These are phyloP conservation scores for Metrosideros polymorpha DNA, from an alignment of 441 rosid species.

Conservation along the genomic window DNA sequence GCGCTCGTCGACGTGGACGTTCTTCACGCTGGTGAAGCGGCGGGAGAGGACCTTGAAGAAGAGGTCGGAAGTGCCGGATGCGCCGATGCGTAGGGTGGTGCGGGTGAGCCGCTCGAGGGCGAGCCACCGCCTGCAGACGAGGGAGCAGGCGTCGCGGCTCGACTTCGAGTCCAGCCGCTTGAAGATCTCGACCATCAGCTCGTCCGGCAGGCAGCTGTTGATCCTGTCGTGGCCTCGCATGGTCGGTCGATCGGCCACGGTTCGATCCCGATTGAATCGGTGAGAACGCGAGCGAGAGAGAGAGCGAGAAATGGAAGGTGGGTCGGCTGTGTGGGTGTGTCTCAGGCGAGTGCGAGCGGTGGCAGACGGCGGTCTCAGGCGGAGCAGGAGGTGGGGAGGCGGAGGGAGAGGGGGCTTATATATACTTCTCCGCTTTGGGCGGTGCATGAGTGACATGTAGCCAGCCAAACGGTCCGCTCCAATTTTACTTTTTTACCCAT, in stretches of 20 bases:
- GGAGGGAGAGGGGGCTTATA: background rate
- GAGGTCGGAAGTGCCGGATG: conserved; percentile 54
- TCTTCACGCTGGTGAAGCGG: conserved; percentile 53
- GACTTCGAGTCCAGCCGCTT: conserved; percentile 50
- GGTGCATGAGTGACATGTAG: background rate
- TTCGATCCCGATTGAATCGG: background rate
- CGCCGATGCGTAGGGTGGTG: conserved; percentile 70
- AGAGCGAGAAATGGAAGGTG: background rate
- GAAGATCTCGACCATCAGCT: conserved; percentile 70
- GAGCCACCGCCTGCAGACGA: conserved; percentile 85
- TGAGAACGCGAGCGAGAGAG: background rate
- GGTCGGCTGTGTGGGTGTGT: background rate
- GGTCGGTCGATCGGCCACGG: background rate
- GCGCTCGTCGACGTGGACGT: conserved; percentile 63
- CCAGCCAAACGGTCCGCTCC: background rate
- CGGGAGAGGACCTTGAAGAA: conserved; percentile 49
- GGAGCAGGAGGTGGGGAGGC: background rate
- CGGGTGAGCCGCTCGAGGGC: conserved; percentile 65
- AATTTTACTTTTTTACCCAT: background rate
- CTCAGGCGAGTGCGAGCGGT: background rate
- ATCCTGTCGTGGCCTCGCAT: conserved; percentile 78
- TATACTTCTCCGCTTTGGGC: background rate
- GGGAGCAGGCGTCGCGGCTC: conserved; percentile 68
- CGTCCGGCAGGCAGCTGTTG: conserved; percentile 62
- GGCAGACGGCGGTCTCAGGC: background rate